Evolutionary conservation across 225 moss, liverwort and hornwort species (phyloP).

Genomic region (Physcomitrellopsis africana): DNA sequence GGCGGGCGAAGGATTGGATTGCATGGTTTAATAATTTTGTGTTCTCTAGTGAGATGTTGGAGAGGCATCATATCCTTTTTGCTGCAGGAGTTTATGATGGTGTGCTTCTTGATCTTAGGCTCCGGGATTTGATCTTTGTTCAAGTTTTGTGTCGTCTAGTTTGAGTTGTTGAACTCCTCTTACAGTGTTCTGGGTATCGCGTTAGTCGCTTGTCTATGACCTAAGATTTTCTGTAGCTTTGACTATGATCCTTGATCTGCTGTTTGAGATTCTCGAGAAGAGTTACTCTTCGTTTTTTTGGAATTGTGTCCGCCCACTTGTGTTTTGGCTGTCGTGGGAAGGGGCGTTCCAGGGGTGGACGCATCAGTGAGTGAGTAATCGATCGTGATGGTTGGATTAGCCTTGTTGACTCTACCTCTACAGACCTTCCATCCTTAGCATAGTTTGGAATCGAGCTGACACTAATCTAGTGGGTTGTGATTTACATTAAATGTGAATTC

Average conservation of each 20-base stretch:
- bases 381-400: not conserved
- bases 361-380: not conserved
- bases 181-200: not conserved
- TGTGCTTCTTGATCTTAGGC: constrained; percentile 1
- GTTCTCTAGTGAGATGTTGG: not conserved
- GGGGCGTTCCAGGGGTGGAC: not conserved
- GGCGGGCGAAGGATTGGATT: constrained; percentile 2
- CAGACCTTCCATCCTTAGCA: not conserved
- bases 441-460: constrained; percentile 18
- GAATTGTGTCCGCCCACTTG: not conserved
- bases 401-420: not conserved
- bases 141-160: not conserved
- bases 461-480: not conserved
- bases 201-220: not conserved
- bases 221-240: constrained; percentile 25
- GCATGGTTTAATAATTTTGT: not conserved
- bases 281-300: not conserved
- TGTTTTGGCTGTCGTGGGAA: not conserved
- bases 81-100: not conserved
- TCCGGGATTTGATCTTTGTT: not conserved
- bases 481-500: not conserved
- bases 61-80: not conserved
- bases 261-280: constrained; percentile 13
- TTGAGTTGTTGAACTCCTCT: constrained; percentile 4
- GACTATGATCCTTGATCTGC: not conserved